phyloP scores from a whole-genome alignment of 257 asterid species.

The Lycium ferocissimum region DNA sequence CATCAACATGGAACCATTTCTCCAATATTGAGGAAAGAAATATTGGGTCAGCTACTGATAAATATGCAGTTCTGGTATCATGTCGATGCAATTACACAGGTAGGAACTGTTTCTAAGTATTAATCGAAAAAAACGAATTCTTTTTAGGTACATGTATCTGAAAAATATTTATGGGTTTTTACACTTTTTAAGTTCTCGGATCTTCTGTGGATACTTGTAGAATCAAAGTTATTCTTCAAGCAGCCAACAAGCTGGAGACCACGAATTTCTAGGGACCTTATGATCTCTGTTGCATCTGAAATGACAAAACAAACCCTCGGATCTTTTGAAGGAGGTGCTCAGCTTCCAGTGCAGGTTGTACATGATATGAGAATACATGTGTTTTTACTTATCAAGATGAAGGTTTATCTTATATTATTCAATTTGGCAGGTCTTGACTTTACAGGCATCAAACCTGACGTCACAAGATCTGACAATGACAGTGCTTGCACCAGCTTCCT shows the following conservation, averaged over 20 bases:
- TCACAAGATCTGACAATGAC: constrained; percentile 86
- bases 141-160: constrained; percentile 18
- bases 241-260: constrained; percentile 92
- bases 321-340: constrained; percentile 63
- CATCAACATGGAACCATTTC: constrained; percentile 58
- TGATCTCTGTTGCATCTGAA: constrained; percentile 97
- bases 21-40: constrained; percentile 54
- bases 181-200: constrained; percentile 2
- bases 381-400: constrained; percentile 30
- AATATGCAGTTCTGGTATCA: constrained; percentile 87
- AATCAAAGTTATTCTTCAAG: constrained; percentile 90
- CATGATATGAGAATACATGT: constrained; percentile 34
- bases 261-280: constrained; percentile 85
- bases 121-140: neutral
- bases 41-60: constrained; percentile 61
- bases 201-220: constrained; percentile 54
- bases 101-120: constrained; percentile 37
- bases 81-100: constrained; percentile 98
- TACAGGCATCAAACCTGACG: constrained; percentile 96
- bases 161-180: neutral
- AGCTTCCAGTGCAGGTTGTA: constrained; percentile 90
- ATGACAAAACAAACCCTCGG: constrained; percentile 77
- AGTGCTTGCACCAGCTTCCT: constrained; percentile 96
- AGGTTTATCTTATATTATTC: constrained; percentile 39
- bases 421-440: constrained; percentile 82